A percentile compares a stretch with the other conserved stretches of the same genome.
These are phyloP conservation scores for Grammothele lineata DNA, from an alignment of 768 basidiomycete species.

Conservation along the genomic window DNA sequence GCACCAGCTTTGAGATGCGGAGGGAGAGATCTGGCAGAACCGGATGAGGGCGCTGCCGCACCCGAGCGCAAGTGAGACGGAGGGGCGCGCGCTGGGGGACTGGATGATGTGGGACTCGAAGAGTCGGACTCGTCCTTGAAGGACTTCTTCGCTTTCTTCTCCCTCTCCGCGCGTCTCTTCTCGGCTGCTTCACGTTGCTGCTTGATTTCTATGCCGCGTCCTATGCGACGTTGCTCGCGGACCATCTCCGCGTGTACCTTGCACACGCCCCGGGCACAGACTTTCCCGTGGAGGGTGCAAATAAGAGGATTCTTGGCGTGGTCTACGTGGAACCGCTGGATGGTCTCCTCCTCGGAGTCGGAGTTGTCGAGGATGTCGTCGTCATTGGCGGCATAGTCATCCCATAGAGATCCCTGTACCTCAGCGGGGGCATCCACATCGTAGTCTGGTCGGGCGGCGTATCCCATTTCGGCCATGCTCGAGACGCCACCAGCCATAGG, in stretches of 20 bases:
- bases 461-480: neutral
- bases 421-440: neutral
- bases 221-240: conserved; percentile 16
- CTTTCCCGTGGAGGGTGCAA: conserved; percentile 30
- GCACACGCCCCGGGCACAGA: conserved; percentile 37
- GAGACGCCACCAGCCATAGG: neutral
- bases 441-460: neutral
- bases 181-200: conserved; percentile 2
- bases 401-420: neutral
- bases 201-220: conserved; percentile 19
- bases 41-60: no score
- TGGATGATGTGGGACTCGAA: neutral
- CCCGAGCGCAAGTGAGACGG: conserved; percentile 3
- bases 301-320: neutral
- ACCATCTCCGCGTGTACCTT: conserved; percentile 27
- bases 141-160: conserved; percentile 3
- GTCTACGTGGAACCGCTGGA: neutral
- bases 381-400: neutral
- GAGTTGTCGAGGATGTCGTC: neutral
- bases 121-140: neutral
- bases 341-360: neutral
- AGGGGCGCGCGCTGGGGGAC: neutral
- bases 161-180: neutral
- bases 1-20: conserved; percentile 4
- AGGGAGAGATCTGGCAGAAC: neutral